A percentile compares a stretch with the other conserved stretches of the same genome.
Evolutionary conservation across 495 filamentous ascomycete species (phyloP).

Genomic region (Thozetella sp.): DNA sequence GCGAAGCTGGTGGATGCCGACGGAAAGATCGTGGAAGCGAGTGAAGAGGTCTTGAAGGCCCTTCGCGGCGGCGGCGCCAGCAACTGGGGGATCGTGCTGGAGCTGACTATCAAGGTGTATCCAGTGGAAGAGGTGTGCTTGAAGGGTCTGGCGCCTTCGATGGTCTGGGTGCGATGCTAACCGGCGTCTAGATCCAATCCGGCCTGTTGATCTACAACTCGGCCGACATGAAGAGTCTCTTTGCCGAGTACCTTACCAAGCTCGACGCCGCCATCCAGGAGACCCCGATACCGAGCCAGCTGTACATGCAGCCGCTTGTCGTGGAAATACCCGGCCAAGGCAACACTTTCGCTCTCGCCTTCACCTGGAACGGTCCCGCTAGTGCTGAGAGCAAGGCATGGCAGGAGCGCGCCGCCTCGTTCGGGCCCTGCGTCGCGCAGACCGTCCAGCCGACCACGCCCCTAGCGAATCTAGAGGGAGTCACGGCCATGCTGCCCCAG

Average conservation of each 20-base stretch:
- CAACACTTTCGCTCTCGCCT: conserved; percentile 15
- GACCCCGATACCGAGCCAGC: conserved; percentile 18
- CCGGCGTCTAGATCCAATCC: conserved; percentile 25
- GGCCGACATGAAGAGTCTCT: conserved; percentile 17
- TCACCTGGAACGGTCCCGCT: conserved; percentile 29
- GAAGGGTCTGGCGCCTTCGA: too few species aligned
- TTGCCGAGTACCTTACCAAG: conserved; percentile 21
- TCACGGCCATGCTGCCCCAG: conserved; percentile 15
- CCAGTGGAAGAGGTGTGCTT: conserved; percentile 29
- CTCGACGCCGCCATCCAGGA: conserved; percentile 14
- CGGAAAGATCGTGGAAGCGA: conserved; percentile 32
- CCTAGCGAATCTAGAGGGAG: conserved; percentile 14
- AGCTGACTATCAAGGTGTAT: conserved; percentile 37
- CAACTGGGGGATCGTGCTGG: conserved; percentile 39
- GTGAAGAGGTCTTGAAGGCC: conserved; percentile 29
- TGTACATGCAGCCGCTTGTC: conserved; percentile 25
- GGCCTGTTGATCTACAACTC: conserved; percentile 35
- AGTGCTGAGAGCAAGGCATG: conserved; percentile 23
- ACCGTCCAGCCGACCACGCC: conserved; percentile 25
- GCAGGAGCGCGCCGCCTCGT: conserved; percentile 22
- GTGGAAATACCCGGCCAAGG: conserved; percentile 26
- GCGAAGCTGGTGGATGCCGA: conserved; percentile 34
- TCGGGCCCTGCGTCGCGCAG: conserved; percentile 23
- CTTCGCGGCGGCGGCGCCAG: conserved; percentile 41
- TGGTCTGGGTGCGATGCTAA: background rate